phyloP scores from a whole-genome alignment of 805 yeast genomes.

The Nakazawaea peltata region DNA sequence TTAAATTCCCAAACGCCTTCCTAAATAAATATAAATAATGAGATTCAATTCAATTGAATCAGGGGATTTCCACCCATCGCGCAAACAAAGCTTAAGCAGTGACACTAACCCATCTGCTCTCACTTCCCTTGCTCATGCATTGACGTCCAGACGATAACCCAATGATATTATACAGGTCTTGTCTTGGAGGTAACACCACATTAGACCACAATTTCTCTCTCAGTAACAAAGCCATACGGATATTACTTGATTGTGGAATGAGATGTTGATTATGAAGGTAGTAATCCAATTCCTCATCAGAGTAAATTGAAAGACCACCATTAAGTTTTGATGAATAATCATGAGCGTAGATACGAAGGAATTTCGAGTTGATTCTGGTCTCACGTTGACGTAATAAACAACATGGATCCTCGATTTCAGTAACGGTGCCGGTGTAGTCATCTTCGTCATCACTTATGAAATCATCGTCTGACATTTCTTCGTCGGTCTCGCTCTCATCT shows the following conservation, averaged over 20 bases:
- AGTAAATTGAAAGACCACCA: constrained; percentile 24
- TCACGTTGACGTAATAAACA: constrained; percentile 25
- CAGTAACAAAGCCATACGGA: constrained; percentile 27
- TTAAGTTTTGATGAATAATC: constrained; percentile 34
- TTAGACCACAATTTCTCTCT: constrained; percentile 46
- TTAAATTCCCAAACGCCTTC: too few relatives aligned
- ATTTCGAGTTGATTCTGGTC: constrained; percentile 40
- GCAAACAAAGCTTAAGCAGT: too few relatives aligned
- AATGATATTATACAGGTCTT: too few relatives aligned
- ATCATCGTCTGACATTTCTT: too few relatives aligned
- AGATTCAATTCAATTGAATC: too few relatives aligned
- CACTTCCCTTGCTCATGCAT: too few relatives aligned
- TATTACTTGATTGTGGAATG: too few relatives aligned
- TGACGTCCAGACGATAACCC: too few relatives aligned
- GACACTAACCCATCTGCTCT: too few relatives aligned
- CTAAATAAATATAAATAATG: too few relatives aligned
- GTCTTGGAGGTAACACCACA: constrained; percentile 45
- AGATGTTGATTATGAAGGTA: constrained; percentile 9
- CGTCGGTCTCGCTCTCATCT: too few relatives aligned
- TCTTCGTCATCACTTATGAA: background rate
- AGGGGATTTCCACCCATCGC: too few relatives aligned
- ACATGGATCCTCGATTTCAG: background rate
- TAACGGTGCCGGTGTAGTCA: background rate
- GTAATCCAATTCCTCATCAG: constrained; percentile 26
- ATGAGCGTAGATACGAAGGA: constrained; percentile 40